Evolutionary conservation across 2,329 filamentous ascomycete genomes (phyloP), one percentile per base, ranked within the genome.

Genomic region (Colletotrichum shisoi): DNA sequence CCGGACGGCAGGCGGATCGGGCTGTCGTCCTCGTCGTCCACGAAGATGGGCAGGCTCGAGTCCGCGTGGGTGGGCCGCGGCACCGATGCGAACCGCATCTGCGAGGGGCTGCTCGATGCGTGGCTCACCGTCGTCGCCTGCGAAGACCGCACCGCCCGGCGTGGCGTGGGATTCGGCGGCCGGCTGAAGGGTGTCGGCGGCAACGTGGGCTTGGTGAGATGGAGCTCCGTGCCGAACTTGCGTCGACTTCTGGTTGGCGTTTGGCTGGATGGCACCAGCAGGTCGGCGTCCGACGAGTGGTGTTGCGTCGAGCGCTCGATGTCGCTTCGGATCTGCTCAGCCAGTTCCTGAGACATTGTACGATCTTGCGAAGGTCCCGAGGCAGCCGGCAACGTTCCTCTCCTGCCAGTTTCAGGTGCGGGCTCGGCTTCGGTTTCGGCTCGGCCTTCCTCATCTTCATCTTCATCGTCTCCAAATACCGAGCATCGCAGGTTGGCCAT

Each of bases 401-500:
- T 40, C 67, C 66, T 37, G 52, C 60, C 54, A 37, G 42, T 40
- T n/a, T 64, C 54, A 6, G 60, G 44, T 3, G 62, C 58, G 4
- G 56, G 17, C 1, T 70, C 64, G 0, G 61, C 60, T 9, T 69
- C 60, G 2, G 31, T 8, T 3, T 66, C 58, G 4, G 56, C 17
- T 1, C 69, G 63, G 0, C 58, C 62, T 9, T 69, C 60, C 1
- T 65, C 64, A 8, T 71, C 70, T 6, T 70, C 67, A 9, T 68
- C 61, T 4, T 75, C 73, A 37, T 73, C 72, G 0, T 72, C 71
- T 5, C 73, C 70, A 62, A 88, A 82, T 1, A 88, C 73, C 5
- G 84, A 82, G 46, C 81, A 81, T 17, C 83, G 79, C 40, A 90
- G 73, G 65, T 89, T 89, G 59, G 82, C 85, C 51, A 89, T 80